Evolutionary conservation across 768 basidiomycete species (phyloP), one percentile per base, ranked within the genome.

Genomic region (Pisolithus microcarpus): DNA sequence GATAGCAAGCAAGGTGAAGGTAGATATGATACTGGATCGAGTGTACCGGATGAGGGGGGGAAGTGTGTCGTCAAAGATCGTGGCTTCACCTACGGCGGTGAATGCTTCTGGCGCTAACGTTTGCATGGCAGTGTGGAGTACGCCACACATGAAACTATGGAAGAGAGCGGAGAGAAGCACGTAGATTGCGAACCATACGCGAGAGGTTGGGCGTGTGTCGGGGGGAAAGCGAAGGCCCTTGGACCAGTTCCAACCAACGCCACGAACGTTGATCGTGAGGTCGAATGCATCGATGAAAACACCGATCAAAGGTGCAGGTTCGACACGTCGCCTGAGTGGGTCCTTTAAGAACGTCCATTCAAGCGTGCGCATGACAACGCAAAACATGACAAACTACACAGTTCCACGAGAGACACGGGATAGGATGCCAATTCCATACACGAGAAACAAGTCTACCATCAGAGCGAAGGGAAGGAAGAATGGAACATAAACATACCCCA

Each of bases 211-310:
- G 18, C 76, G 74, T 9, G 67, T 72, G 54, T 77, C 75, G 5
- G 51, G 62, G 5, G 69, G 63, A 23, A 66, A 34, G 43, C 59
- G 48, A 9, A 61, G 13, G 23, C 58, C 53, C 26, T 63, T 56
- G 2, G 81, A 79, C 76, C 80, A 84, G 39, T 75, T 66, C 83
- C 84, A 85, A 15, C 79, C 81, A 44, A 70, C 59, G 7, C 84
- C 84, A 16, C 84, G 79, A 13, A 79, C 56, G 52, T 75, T 81
- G 56, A 65, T 68, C 23, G 53, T 55, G 18, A 86, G 70, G 49
- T 85, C 81, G 13, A 74, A 54, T 2, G 75, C 74, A 50, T 85
- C 75, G 39, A 50, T 38, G 31, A 52, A 16, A 39, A 38, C 38
- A 26, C 26, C 26, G 26, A 26, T 26, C 2, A 55, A 52, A 6